Evolutionary conservation across 495 filamentous ascomycete species (phyloP).

Genomic region (Neurospora sp.): DNA sequence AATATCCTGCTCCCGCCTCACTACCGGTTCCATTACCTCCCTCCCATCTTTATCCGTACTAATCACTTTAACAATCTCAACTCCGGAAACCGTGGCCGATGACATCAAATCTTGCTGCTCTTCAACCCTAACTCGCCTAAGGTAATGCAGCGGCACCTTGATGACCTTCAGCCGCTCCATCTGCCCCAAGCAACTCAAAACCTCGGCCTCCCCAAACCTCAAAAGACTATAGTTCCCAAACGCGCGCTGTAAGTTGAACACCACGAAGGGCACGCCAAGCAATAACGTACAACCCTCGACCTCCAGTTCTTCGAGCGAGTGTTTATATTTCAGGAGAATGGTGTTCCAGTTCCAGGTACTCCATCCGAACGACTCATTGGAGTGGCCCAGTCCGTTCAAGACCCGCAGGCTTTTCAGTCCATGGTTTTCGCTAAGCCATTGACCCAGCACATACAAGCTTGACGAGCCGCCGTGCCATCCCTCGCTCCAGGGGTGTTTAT

Average conservation of each 20-base stretch:
- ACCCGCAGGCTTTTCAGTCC: not conserved
- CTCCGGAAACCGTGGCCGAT: not conserved
- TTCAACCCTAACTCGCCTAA: not conserved
- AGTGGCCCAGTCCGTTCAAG: not conserved
- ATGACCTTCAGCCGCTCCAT: not conserved
- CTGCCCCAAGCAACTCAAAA: not conserved
- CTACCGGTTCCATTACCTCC: not conserved
- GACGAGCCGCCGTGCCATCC: fast-evolving
- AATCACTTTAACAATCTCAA: not conserved
- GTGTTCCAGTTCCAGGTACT: not conserved
- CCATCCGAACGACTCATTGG: fast-evolving
- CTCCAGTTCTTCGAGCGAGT: not conserved
- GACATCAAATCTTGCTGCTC: no score
- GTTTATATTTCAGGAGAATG: not conserved
- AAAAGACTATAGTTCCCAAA: no score
- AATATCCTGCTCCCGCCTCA: not conserved
- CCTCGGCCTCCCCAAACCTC: no score
- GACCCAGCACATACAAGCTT: not conserved
- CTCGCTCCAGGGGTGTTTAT: not conserved
- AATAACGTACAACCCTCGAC: fast-evolving
- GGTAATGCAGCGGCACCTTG: not conserved
- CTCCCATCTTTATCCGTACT: not conserved
- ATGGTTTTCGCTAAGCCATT: not conserved
- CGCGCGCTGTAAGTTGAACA: no score
- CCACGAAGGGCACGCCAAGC: not conserved